Evolutionary conservation across 257 asterid genomes (phyloP).

Genomic region (Solanum virginianum): DNA sequence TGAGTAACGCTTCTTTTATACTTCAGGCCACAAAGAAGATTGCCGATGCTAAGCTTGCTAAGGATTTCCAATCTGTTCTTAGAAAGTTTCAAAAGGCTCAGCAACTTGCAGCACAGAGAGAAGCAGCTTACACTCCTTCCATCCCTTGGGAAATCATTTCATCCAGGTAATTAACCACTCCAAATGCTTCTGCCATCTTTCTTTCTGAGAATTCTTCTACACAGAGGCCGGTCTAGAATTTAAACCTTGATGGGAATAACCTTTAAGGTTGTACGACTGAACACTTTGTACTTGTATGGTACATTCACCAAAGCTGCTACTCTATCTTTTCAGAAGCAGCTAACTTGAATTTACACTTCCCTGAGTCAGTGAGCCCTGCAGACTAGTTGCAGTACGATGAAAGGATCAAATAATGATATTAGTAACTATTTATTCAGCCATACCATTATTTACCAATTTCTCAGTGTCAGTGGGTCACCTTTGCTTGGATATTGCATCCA

Average conservation of each 20-base stretch:
- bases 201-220: neutral
- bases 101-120: slow-evolving; percentile 28
- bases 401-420: too few relatives aligned
- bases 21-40: slow-evolving; percentile 78
- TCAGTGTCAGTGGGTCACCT: too few relatives aligned
- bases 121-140: slow-evolving; percentile 62
- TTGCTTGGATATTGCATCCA: too few relatives aligned
- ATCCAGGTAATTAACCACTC: slow-evolving; percentile 47
- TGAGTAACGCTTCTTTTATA: neutral
- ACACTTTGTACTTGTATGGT: neutral
- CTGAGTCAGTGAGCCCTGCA: too few relatives aligned
- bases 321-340: neutral
- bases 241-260: too few relatives aligned
- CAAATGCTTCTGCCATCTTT: neutral
- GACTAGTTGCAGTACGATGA: too few relatives aligned
- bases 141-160: slow-evolving; percentile 33
- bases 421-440: too few relatives aligned
- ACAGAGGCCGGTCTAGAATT: neutral
- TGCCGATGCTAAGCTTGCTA: slow-evolving; percentile 86
- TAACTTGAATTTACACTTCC: neutral
- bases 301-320: neutral
- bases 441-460: too few relatives aligned
- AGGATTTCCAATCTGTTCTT: slow-evolving; percentile 80
- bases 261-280: neutral
- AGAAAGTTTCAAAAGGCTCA: slow-evolving; percentile 69